A percentile compares a stretch with the other conserved stretches of the same genome.
phyloP scores from a whole-genome alignment of 1,139 yeast genomes.

The Suhomyces kunorum region DNA sequence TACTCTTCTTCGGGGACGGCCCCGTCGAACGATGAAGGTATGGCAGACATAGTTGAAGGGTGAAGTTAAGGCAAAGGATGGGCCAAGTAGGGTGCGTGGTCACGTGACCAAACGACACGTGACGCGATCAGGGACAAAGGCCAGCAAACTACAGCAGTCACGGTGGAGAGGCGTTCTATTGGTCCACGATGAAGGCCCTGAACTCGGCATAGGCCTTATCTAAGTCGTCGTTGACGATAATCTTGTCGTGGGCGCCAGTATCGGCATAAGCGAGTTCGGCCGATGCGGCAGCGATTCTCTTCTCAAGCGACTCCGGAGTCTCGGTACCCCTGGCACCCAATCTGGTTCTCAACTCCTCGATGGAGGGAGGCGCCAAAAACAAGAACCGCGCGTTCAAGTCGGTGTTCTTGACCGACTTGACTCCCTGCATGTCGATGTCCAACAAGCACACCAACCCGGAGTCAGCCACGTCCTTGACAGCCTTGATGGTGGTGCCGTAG shows the following conservation, averaged over 20 bases:
- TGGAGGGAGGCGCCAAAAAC: constrained; percentile 90
- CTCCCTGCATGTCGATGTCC: constrained; percentile 99
- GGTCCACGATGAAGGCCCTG: constrained; percentile 65
- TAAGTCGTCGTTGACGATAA: constrained; percentile 87
- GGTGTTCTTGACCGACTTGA: constrained; percentile 81
- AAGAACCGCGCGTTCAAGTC: constrained; percentile 80
- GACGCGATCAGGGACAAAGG: no score
- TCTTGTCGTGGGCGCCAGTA: constrained; percentile 88
- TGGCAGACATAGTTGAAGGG: constrained; percentile 8
- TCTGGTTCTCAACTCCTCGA: constrained; percentile 72
- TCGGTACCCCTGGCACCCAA: constrained; percentile 92
- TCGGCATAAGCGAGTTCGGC: constrained; percentile 87
- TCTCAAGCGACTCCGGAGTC: constrained; percentile 76
- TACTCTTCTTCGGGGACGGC: constrained; percentile 22
- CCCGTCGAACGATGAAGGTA: constrained; percentile 27
- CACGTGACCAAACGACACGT: neutral
- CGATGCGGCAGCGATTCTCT: constrained; percentile 82
- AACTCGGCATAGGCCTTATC: constrained; percentile 84
- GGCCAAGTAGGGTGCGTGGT: neutral
- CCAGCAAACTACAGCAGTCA: no score
- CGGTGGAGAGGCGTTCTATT: constrained; percentile 9
- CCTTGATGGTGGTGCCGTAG: constrained; percentile 88
- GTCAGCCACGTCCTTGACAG: constrained; percentile 74
- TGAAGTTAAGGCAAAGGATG: neutral
- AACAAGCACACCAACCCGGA: constrained; percentile 77